These are phyloP conservation scores for Geotrichum candidum DNA, from an alignment of 1,139 yeast species.

Conservation along the genomic window DNA sequence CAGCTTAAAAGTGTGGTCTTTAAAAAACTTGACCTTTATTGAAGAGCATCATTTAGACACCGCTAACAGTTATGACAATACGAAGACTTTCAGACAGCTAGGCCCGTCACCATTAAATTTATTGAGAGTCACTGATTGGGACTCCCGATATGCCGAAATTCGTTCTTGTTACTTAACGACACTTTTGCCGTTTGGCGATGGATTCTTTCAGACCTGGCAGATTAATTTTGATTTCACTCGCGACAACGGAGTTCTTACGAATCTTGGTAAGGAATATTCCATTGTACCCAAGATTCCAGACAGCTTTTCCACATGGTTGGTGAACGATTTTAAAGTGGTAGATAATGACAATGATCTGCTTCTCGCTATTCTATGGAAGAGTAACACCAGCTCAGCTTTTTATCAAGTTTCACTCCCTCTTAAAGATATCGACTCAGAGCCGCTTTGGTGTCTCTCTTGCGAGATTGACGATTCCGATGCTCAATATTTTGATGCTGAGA, in stretches of 20 bases:
- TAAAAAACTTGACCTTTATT: constrained; percentile 19
- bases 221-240: constrained; percentile 22
- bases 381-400: constrained; percentile 50
- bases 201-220: constrained; percentile 42
- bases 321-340: constrained; percentile 33
- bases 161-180: background rate
- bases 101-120: constrained; percentile 15
- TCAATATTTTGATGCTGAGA: constrained; percentile 6
- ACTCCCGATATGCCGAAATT: background rate
- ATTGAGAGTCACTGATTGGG: constrained; percentile 1
- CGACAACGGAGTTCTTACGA: constrained; percentile 28
- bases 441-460: constrained; percentile 11
- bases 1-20: constrained; percentile 30
- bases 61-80: background rate
- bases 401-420: constrained; percentile 24
- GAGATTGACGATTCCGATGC: constrained; percentile 10
- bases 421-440: background rate
- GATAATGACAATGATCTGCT: constrained; percentile 21
- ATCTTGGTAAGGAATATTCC: constrained; percentile 32
- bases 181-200: constrained; percentile 41
- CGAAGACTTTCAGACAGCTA: background rate
- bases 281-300: constrained; percentile 29
- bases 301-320: constrained; percentile 46
- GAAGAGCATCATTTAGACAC: constrained; percentile 15
- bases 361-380: constrained; percentile 53